Evolutionary conservation across 129 eudicot genomes (phyloP), one percentile per base, ranked within the genome.

Genomic region (Arctium lappa): DNA sequence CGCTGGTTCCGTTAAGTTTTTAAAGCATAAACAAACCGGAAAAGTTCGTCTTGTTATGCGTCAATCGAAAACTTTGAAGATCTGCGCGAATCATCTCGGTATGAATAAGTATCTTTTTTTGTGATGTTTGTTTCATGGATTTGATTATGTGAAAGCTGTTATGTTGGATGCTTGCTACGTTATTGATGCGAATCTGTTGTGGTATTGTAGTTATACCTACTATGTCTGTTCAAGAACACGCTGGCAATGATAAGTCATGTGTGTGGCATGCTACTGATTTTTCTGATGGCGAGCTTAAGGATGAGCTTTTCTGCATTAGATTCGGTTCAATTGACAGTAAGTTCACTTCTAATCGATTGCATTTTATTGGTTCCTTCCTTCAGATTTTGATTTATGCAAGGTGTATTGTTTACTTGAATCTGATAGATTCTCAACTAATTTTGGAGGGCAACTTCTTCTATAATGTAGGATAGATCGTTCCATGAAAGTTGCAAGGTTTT

Each of bases 221-320:
- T 0, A 92, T 89, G 91, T 56, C 93, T 31, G 94, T 92, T 76
- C 97, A 92, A 87, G 97, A 92, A 42, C 97, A 92, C 46, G 88
- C 92, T 32, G 97, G 97, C 2, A 92, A 90, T 69, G 97, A 92
- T 3, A 92, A 90, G 86, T 92, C 94, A 1, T 92, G 97, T 73
- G 91, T 92, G 86, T 92, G 97, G 97, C 97, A 92, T 82, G 97
- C 97, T 6, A 68, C 90, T 72, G 97, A 92, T 76, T 92, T 77
- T 81, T 88, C 97, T 50, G 97, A 92, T 86, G 97, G 97, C 4
- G 97, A 92, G 82, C 86, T 92, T 48, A 92, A 92, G 85, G 93
- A 90, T 65, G 97, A 92, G 18, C 66, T 90, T 34, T 92, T 92
- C 65, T 90, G 94, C 80, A 89, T 92, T 70, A 86, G 97, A 82